Conservation (phyloP, 208 protist species). For the Endotrypanum monterogeii region DNA sequence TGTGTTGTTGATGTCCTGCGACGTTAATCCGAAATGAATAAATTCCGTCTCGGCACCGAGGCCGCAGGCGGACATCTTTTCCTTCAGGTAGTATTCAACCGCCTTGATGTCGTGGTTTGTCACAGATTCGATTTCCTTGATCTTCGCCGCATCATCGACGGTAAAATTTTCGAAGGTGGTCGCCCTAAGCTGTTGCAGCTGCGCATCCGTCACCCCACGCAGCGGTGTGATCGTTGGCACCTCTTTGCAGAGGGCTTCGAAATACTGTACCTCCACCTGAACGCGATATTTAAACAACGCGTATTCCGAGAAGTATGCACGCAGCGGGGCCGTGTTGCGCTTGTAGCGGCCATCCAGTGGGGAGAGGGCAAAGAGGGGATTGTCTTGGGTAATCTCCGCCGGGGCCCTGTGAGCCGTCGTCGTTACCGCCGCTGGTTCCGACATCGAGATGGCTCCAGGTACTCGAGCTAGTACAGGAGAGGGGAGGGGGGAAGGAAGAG, state of each 20-base stretch:
- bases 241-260: slow-evolving; percentile 75
- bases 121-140: slow-evolving; percentile 93
- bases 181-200: slow-evolving; percentile 52
- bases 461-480: not conserved
- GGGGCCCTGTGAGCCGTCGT: slow-evolving; percentile 30
- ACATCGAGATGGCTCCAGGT: not conserved
- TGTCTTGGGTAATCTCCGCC: slow-evolving; percentile 42
- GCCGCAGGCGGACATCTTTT: slow-evolving; percentile 76
- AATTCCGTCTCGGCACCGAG: slow-evolving; percentile 87
- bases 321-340: slow-evolving; percentile 52
- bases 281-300: slow-evolving; percentile 92
- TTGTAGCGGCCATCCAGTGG: slow-evolving; percentile 95
- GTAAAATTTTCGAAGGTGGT: slow-evolving; percentile 78
- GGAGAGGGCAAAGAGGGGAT: slow-evolving; percentile 87
- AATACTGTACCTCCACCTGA: slow-evolving; percentile 93
- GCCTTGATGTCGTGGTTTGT: slow-evolving; percentile 98
- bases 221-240: slow-evolving; percentile 63
- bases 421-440: not conserved
- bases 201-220: slow-evolving; percentile 45
- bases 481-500: not conserved
- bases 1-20: slow-evolving; percentile 98
- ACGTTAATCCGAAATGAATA: slow-evolving; percentile 97
- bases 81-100: slow-evolving; percentile 96
- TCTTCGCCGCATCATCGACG: slow-evolving; percentile 70
- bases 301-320: slow-evolving; percentile 93